Base-by-base conservation (phyloP, 2,329 filamentous ascomycete genomes). In the Nectriaceae sp. region DNA sequence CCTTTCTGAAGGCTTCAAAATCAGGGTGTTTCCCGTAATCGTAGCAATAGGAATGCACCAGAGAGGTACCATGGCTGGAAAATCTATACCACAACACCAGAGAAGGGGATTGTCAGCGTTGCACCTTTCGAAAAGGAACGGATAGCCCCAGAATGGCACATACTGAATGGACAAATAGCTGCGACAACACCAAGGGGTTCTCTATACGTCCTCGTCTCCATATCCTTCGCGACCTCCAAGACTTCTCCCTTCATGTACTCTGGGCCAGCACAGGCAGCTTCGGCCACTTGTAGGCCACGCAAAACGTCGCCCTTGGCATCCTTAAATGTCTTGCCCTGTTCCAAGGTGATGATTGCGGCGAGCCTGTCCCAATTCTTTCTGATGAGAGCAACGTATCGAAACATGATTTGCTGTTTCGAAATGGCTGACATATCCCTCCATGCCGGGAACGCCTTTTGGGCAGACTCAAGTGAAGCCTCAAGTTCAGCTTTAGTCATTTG, bases 11-110 rank as follows among this genome's bases (percentile, higher is more conserved):
- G 88, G 88, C 76, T 92, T 92, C 60, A 92, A 75, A 53, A 92
- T 79, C 46, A 89, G 75, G 11, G 87, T 90, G 74, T 92, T 92
- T 46, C 88, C 88, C 4, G 86, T 89, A 18, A 90, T 80, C 4
- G 87, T 87, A 24, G 88, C 88, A 56, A 91, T 84, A 6, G 88
- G 88, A 47, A 92, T 88, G 50, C 81, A 89, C 88, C 88, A 92
- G 19, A 92, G 75, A 1, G 88, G 88, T 64, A 92, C 91, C 88
- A 92, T 91, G 53, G 88, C 88, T 20, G 88, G 88, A 71, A 92
- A 91, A 74, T 91, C 83, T 87, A 52, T 10, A 31, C 20, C n/a
- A n/a, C n/a, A n/a, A n/a, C n/a, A n/a, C n/a, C n/a, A n/a, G n/a
- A 42, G 24, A 4, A 11, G n/a, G 19, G 22, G 36, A 33, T 40